Evolutionary conservation across 305 asterid species (phyloP).

Genomic region (Solanum aculeatissimum): DNA sequence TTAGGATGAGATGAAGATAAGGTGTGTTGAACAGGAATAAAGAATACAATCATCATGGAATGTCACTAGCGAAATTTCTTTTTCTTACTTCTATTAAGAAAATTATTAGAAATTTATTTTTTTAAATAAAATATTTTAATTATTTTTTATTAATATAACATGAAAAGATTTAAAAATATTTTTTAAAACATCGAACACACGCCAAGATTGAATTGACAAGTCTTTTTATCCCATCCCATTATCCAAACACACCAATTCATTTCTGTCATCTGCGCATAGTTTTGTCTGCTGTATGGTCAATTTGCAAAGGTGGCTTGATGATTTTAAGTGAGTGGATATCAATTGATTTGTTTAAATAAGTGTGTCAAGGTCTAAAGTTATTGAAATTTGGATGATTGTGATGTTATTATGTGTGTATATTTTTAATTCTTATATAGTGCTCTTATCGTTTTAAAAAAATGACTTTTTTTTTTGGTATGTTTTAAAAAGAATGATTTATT

Average conservation of each 20-base stretch:
- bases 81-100: not conserved
- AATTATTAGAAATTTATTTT: not conserved
- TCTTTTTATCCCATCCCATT: not conserved
- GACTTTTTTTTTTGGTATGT: too few relatives aligned
- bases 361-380: not conserved
- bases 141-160: not conserved
- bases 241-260: not conserved
- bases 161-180: not conserved
- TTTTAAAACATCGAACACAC: not conserved
- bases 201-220: not conserved
- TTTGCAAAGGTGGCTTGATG: not conserved
- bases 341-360: not conserved
- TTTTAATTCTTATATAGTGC: not conserved
- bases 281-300: not conserved
- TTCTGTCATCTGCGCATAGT: not conserved
- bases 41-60: not conserved
- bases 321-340: not conserved
- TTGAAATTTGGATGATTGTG: not conserved
- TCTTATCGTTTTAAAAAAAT: not conserved
- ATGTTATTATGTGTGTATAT: not conserved
- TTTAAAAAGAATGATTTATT: too few relatives aligned
- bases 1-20: not conserved
- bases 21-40: not conserved
- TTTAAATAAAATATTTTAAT: not conserved
- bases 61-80: accelerated